Base-by-base conservation (phyloP, 352 stramenopile genomes). In the Globisporangium polare region DNA sequence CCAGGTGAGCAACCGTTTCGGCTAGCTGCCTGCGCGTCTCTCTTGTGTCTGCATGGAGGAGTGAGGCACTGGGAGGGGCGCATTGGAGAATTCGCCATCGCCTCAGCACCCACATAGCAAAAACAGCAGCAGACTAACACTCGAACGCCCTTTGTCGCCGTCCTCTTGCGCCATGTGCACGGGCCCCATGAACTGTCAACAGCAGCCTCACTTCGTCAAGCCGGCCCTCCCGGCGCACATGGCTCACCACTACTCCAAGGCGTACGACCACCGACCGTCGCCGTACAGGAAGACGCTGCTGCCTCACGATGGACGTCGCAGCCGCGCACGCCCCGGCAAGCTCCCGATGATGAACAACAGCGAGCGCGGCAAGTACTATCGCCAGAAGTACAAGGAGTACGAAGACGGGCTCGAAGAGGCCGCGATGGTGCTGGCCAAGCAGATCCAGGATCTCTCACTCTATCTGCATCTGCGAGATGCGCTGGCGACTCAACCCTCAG, bases 311-410 rank as follows among this genome's bases (percentile, higher is more conserved):
- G 4, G 51, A 27, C 18, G 29, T 18, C 18, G 35, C 3, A 57
- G 15, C 31, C 27, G 60, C 53, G 74, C 43, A 50, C 74, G 50
- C 45, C 66, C 63, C 17, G 54, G 63, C 51, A 84, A 78, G 59
- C 58, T 88, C 43, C 78, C 78, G 27, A 79, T 77, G 59, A 87
- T 87, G 75, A 87, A 69, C 73, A 87, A 87, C 63, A 85, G 73
- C 26, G 78, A 87, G 64, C 73, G 78, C 20, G 78, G 78, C 59
- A 88, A 88, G 61, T 88, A 83, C 73, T 88, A 88, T 47, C 71
- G 78, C 7, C 68, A 76, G 53, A 88, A 88, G 66, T 80, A 81
- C 53, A 75, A 78, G 43, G 65, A 80, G 62, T 83, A 85, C 69
- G 75, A 83, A 55, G 53, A 62, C 20, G 51, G 66, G 26, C 74